phyloP scores from a whole-genome alignment of 148 eudicot genomes.

The Persicaria tinctoria region DNA sequence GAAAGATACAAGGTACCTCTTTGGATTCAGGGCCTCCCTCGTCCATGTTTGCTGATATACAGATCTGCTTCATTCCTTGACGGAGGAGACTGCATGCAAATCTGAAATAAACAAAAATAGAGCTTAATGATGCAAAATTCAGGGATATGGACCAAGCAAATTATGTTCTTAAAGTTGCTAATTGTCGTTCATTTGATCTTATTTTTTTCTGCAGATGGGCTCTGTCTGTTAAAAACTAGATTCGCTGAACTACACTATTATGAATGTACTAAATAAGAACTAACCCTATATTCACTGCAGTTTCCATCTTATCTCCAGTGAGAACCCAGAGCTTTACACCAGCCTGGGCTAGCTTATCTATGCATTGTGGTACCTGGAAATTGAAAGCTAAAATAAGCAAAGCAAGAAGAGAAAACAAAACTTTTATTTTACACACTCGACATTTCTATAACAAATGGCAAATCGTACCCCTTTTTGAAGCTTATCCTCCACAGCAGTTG shows the following conservation, averaged over 20 bases:
- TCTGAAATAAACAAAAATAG: constrained; percentile 30
- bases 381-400: constrained; percentile 2
- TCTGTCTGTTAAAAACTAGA: background rate
- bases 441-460: background rate
- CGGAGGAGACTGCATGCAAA: constrained; percentile 90
- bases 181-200: background rate
- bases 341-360: constrained; percentile 96
- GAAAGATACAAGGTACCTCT: constrained; percentile 39
- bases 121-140: constrained; percentile 4
- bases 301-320: constrained; percentile 99
- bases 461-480: constrained; percentile 72
- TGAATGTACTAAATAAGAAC: constrained; percentile 16
- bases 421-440: background rate
- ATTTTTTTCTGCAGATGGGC: background rate
- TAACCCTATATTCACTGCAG: constrained; percentile 96
- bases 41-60: constrained; percentile 44
- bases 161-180: background rate
- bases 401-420: background rate
- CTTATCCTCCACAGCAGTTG: constrained; percentile 97
- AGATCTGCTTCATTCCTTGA: constrained; percentile 92
- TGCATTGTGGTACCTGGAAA: constrained; percentile 88
- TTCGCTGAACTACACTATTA: background rate
- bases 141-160: background rate
- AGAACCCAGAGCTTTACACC: constrained; percentile 99
- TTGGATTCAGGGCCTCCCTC: constrained; percentile 39